These are phyloP conservation scores for Dictyostelium purpureum DNA, from an alignment of 78 protist genomes.

Conservation along the genomic window DNA sequence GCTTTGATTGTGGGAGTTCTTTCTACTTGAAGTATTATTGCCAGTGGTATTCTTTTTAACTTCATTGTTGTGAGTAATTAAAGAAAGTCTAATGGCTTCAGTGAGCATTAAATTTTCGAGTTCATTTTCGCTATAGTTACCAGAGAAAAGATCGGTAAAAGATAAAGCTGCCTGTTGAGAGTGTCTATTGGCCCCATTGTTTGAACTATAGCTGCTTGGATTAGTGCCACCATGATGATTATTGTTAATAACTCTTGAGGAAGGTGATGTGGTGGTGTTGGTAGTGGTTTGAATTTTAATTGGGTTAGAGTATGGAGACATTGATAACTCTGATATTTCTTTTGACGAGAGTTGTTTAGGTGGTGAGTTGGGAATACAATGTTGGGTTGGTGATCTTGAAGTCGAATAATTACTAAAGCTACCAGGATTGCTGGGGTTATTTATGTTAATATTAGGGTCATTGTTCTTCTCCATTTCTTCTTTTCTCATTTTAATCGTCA, in stretches of 20 bases:
- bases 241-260: not conserved
- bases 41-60: not conserved
- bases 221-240: not conserved
- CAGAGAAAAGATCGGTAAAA: slow-evolving; percentile 33
- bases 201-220: too few species aligned
- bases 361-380: slow-evolving; percentile 12
- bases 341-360: slow-evolving; percentile 11
- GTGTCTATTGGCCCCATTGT: not conserved
- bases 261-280: not conserved
- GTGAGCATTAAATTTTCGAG: slow-evolving; percentile 54
- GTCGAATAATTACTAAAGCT: not conserved
- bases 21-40: not conserved
- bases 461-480: slow-evolving; percentile 64
- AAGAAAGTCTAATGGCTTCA: slow-evolving; percentile 64
- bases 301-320: slow-evolving; percentile 9
- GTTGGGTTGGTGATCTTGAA: slow-evolving; percentile 30
- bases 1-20: not conserved
- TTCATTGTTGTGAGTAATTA: slow-evolving; percentile 20
- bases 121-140: slow-evolving; percentile 32
- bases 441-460: not conserved
- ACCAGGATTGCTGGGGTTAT: too few species aligned
- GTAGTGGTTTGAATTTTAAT: not conserved
- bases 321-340: not conserved
- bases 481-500: slow-evolving; percentile 70
- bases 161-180: not conserved